Evolutionary conservation across 2,329 filamentous ascomycete species (phyloP), one percentile per base, ranked within the genome.

Genomic region (Microcyclospora pomicola): DNA sequence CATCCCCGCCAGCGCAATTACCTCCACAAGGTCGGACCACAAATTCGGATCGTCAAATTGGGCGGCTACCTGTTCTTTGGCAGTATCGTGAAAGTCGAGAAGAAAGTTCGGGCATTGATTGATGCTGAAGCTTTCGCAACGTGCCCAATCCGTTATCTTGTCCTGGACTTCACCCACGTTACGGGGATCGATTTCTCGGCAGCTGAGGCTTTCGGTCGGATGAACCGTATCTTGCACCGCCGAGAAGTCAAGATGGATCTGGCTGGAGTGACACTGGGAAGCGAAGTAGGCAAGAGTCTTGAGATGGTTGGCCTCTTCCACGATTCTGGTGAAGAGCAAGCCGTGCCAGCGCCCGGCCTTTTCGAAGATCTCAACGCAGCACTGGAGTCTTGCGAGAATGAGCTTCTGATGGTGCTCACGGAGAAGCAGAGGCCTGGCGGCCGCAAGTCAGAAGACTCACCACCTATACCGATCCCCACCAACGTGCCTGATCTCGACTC

Each of bases 21-120:
- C 54, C 67, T 98, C 3, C 78, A 79, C 43, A 73, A 88, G 47
- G 87, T 91, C 12, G 87, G 88, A 2, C 73, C 75, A 27, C 91
- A 98, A 56, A 91, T 92, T 27, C 81, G 83, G 41, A 78, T 96
- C 35, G 81, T 93, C 52, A 96, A 96, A 59, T 71, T 98, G 12
- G 80, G 82, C 0, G 88, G 91, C 0, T 96, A 88, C 54, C 73
- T 98, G n/a, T 98, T 98, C 67, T 98, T 98, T 49, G 91, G 91
- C 12, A 96, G 87, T 2, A 94, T 98, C 47, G 88, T 95, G 37
- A 85, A 84, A 34, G 88, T 98, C 0, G 91, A 98, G 59, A 82
- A 84, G 45, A 81, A 81, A 46, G 87, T 96, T 43, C 75, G 87
- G 15, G 75, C 71, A 3, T 65, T 96, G 27, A 78, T 96, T 34